A percentile compares a stretch with the other conserved stretches of the same genome.
Evolutionary conservation across 1,284 basidiomycete genomes (phyloP).

Genomic region (Earliella scabrosa): DNA sequence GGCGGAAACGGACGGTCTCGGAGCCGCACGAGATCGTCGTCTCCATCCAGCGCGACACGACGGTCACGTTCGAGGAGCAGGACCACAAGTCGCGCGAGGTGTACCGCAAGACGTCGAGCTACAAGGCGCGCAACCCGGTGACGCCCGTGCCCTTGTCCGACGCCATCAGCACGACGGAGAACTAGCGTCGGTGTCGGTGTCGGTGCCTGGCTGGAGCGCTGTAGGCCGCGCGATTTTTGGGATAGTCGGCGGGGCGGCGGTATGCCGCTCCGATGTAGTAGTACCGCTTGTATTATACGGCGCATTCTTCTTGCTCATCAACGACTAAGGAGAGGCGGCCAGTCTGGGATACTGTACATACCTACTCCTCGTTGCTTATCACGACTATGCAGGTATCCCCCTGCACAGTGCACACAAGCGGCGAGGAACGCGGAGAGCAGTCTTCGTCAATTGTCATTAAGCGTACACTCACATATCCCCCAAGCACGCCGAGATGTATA

Average conservation of each 20-base stretch:
- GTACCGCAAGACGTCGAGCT: not conserved
- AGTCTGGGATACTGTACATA: too few species aligned
- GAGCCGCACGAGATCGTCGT: conserved; percentile 12
- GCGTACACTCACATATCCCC: not conserved
- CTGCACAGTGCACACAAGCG: too few species aligned
- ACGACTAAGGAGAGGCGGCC: too few species aligned
- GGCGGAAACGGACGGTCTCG: not conserved
- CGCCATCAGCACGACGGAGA: not conserved
- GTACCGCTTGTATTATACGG: too few species aligned
- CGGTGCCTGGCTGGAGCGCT: too few species aligned
- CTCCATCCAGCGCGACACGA: conserved; percentile 17
- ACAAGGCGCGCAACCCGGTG: not conserved
- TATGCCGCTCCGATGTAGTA: too few species aligned
- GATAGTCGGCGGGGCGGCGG: too few species aligned
- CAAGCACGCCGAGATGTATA: conserved; percentile 10
- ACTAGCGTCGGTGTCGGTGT: too few species aligned
- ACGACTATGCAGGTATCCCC: too few species aligned
- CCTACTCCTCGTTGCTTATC: too few species aligned
- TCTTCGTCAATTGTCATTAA: not conserved
- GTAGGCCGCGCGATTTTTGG: too few species aligned
- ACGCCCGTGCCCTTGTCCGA: not conserved
- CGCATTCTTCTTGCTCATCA: too few species aligned
- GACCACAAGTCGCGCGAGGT: not conserved
- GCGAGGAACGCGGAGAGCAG: not conserved
- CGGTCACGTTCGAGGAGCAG: conserved; percentile 14